Percentiles rank a stretch among this genome's conserved stretches.
phyloP scores from a whole-genome alignment of 352 stramenopile genomes.

The Globisporangium apiculatum region DNA sequence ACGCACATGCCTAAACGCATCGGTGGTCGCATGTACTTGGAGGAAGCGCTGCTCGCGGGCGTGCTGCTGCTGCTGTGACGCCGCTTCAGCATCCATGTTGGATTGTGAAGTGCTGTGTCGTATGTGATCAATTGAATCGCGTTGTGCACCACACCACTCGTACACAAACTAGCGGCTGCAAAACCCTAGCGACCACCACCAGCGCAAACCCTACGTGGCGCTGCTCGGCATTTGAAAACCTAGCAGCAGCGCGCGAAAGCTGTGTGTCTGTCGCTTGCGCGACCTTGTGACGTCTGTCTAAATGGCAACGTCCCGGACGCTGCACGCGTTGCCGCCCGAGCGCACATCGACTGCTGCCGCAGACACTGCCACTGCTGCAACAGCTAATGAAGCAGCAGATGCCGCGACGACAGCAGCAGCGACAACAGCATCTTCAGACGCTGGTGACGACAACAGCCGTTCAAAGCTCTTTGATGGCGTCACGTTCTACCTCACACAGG shows the following conservation, averaged over 20 bases:
- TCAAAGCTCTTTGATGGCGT: constrained; percentile 2
- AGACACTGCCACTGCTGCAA: background rate
- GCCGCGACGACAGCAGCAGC: background rate
- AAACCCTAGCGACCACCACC: background rate
- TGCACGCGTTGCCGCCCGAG: background rate
- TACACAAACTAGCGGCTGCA: too few species aligned
- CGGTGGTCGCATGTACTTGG: constrained; percentile 10
- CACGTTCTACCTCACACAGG: constrained; percentile 9
- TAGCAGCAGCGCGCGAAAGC: background rate
- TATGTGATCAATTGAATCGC: background rate
- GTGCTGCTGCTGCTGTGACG: background rate
- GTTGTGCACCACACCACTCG: background rate
- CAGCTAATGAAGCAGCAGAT: background rate
- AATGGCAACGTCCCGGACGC: too few species aligned
- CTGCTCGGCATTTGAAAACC: background rate
- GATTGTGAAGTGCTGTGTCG: background rate
- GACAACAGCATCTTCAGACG: background rate
- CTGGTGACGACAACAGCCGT: background rate
- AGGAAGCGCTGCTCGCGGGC: constrained; percentile 42
- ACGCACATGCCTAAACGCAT: background rate
- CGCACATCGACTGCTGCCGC: background rate
- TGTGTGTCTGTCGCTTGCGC: background rate
- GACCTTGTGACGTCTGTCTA: too few species aligned
- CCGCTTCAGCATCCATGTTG: background rate
- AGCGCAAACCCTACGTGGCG: background rate